Conservation (phyloP, 2,329 filamentous ascomycete genomes). For the Apiospora koreana region DNA sequence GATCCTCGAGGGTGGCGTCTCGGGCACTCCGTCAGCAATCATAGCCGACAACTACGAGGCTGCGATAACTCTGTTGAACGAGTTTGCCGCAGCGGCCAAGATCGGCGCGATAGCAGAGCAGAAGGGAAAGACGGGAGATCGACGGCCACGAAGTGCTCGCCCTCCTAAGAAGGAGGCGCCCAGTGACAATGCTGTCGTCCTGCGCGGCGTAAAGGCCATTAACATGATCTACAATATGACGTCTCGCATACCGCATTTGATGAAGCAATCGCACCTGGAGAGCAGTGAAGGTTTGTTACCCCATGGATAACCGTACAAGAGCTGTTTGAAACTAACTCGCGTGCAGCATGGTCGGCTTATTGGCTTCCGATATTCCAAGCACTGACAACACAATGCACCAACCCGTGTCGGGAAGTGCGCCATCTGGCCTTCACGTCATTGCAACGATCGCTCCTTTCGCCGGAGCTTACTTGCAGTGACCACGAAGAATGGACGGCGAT, state of each 20-base stretch:
- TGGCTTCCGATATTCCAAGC: conserved; percentile 95
- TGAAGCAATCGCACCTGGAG: conserved; percentile 91
- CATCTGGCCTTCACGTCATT: conserved; percentile 85
- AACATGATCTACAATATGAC: conserved; percentile 82
- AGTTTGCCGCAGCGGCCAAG: conserved; percentile 83
- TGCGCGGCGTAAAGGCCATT: conserved; percentile 78
- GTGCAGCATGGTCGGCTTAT: conserved; percentile 90
- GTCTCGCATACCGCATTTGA: conserved; percentile 77
- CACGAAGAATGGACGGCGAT: conserved; percentile 94
- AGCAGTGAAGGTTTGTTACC: conserved; percentile 68
- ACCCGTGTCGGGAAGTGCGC: conserved; percentile 89
- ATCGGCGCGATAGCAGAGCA: conserved; percentile 72
- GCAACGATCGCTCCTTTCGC: conserved; percentile 82
- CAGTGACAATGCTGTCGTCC: conserved; percentile 71
- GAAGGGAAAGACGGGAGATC: conserved; percentile 51
- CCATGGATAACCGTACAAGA: neutral
- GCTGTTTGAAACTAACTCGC: conserved; percentile 24
- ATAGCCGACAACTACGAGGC: conserved; percentile 96
- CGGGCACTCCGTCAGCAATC: conserved; percentile 75
- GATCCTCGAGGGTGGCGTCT: conserved; percentile 78
- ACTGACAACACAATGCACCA: conserved; percentile 86
- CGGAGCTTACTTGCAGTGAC: conserved; percentile 78
- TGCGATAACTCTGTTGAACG: conserved; percentile 79
- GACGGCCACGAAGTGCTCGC: conserved; percentile 38
- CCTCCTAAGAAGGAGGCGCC: conserved; percentile 54